phyloP scores from a whole-genome alignment of 2,329 filamentous ascomycete genomes.

The Hypoxylon sp. region DNA sequence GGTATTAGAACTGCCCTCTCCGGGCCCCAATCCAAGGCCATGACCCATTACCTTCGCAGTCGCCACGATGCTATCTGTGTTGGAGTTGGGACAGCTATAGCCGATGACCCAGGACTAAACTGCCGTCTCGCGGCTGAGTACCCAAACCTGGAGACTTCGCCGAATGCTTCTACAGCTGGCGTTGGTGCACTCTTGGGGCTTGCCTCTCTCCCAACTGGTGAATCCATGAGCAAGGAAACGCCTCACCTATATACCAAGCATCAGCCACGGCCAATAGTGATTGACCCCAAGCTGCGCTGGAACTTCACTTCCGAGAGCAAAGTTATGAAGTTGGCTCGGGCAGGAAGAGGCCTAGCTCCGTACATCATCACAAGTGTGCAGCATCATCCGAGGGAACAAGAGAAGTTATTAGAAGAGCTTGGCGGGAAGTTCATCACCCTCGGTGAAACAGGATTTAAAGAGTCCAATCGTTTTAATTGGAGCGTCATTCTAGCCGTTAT shows the following conservation, averaged over 20 bases:
- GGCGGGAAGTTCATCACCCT: slow-evolving; percentile 69
- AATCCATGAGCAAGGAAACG: slow-evolving; percentile 57
- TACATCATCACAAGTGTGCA: slow-evolving; percentile 74
- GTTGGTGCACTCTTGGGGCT: slow-evolving; percentile 43
- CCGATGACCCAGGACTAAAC: slow-evolving; percentile 89
- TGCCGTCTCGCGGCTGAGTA: slow-evolving; percentile 76
- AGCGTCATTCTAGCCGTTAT: slow-evolving; percentile 72
- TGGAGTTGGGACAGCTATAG: slow-evolving; percentile 85
- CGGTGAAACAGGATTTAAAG: slow-evolving; percentile 47
- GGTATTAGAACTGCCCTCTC: slow-evolving; percentile 88
- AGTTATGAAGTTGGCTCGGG: slow-evolving; percentile 74
- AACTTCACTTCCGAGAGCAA: slow-evolving; percentile 71
- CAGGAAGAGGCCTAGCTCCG: slow-evolving; percentile 79
- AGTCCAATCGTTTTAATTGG: slow-evolving; percentile 72
- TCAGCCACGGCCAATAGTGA: slow-evolving; percentile 85
- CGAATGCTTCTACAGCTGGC: slow-evolving; percentile 30
- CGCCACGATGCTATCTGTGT: slow-evolving; percentile 88
- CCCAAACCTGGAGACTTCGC: slow-evolving; percentile 21
- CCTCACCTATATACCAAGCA: slow-evolving; percentile 52
- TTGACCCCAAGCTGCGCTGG: slow-evolving; percentile 87
- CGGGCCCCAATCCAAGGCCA: slow-evolving; percentile 85
- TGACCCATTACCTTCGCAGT: slow-evolving; percentile 92
- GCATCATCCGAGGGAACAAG: slow-evolving; percentile 62
- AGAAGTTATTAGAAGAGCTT: slow-evolving; percentile 60
- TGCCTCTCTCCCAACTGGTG: slow-evolving; percentile 38